Evolutionary conservation across 352 stramenopile species (phyloP).

Genomic region (Phytophthora sp.): DNA sequence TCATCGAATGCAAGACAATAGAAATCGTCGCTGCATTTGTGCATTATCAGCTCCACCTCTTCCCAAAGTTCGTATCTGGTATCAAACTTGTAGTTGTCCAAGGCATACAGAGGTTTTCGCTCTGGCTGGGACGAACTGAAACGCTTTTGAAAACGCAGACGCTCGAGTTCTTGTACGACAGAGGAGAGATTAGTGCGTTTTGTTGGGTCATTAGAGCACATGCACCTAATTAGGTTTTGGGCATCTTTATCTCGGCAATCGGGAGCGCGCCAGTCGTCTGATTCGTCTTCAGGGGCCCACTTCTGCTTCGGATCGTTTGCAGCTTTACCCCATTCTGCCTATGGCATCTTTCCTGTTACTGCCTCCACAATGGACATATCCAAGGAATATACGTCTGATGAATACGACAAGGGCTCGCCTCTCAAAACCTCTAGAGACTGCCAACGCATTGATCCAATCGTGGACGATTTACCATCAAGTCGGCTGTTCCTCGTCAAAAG

Average conservation of each 20-base stretch:
- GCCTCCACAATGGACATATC: not conserved
- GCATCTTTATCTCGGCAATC: not conserved
- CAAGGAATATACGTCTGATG: not conserved
- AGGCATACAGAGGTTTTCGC: too few relatives aligned
- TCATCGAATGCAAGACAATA: too few relatives aligned
- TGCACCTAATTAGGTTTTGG: not conserved
- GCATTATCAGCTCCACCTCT: too few relatives aligned
- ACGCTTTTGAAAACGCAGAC: too few relatives aligned
- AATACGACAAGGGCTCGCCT: not conserved
- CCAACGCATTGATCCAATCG: conserved; percentile 7
- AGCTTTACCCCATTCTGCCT: not conserved
- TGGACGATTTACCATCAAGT: too few relatives aligned
- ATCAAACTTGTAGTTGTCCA: too few relatives aligned
- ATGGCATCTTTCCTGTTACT: not conserved
- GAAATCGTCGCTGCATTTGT: too few relatives aligned
- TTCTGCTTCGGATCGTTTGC: not conserved
- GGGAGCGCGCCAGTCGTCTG: not conserved
- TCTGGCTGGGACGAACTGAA: too few relatives aligned
- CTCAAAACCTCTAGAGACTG: conserved; percentile 12
- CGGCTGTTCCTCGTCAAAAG: too few relatives aligned
- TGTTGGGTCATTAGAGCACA: not conserved
- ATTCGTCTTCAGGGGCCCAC: not conserved
- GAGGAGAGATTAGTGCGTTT: too few relatives aligned
- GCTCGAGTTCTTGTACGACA: too few relatives aligned
- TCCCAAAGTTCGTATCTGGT: too few relatives aligned